Base-by-base conservation (phyloP, 2,329 filamentous ascomycete species). In the Fusarium tuaranense region DNA sequence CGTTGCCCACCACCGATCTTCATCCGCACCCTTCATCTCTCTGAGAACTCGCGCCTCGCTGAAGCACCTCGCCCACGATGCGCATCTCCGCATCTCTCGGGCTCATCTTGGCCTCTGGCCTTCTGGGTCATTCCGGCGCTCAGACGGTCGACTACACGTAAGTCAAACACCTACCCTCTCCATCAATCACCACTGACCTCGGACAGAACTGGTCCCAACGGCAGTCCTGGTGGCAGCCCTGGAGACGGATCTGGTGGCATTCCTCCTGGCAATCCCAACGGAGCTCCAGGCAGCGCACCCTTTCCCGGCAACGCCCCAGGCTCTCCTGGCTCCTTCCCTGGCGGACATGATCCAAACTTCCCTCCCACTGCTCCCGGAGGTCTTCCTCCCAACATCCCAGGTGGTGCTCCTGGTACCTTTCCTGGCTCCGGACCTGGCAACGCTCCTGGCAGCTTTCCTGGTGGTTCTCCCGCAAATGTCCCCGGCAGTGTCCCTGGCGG, bases 1-100 rank as follows among this genome's bases (percentile, higher is more conserved):
- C 61, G 39, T 41, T 30, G 55, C 18, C 22, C 38, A 46, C 36
- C 27, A 44, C 55, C 36, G 41, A 41, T 34, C 27, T 18, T 46
- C 57, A 61, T 46, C 60, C 46, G 7, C n/a, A 32, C 8, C 16
- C 34, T 53, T 59, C 46, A 46, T 30, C 63, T 14, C 20, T 27
- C 61, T 39, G 39, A 18, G 13, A 61, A 13, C 51, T 48, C 13
- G 46, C 48, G 20, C n/a, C 36, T 63, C 44, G 22, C 55, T 53
- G 64, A 71, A 69, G 62, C 55, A 20, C 61, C 39, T 66, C 62
- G 62, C 62, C 58, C 76, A 81, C 74, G 76, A 87, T 87, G 86
- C 85, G 83, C 79, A 76, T 79, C 65, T 69, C 72, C 69, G 76
- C 80, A 57, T 79, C 82, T 68, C 70, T 86, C 69, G 78, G 81